These are phyloP conservation scores for Ophiocordyceps camponoti-rufipedis DNA, from an alignment of 2,329 filamentous ascomycete species.

Conservation along the genomic window DNA sequence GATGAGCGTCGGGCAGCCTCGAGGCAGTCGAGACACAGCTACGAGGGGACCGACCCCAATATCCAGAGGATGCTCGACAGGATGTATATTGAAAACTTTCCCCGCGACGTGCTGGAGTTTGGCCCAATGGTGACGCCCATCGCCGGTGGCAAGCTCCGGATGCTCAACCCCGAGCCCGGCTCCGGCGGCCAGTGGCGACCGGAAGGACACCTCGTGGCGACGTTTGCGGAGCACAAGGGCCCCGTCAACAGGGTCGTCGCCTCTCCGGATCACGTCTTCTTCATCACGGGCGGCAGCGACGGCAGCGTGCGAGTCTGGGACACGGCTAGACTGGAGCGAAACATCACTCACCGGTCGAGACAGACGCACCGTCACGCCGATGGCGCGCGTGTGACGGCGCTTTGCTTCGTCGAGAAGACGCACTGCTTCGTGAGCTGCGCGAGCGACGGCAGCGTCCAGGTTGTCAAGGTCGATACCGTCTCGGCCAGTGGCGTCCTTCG, in stretches of 20 bases:
- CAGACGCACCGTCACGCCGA: slow-evolving; percentile 65
- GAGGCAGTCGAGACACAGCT: slow-evolving; percentile 53
- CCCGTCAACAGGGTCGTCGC: slow-evolving; percentile 67
- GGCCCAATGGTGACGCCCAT: slow-evolving; percentile 64
- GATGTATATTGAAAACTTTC: slow-evolving; percentile 61
- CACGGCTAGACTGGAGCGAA: slow-evolving; percentile 71
- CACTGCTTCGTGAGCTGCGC: slow-evolving; percentile 87
- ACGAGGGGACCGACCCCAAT: slow-evolving; percentile 59
- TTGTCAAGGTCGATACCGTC: slow-evolving; percentile 56
- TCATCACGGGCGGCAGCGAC: slow-evolving; percentile 84
- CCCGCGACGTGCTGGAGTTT: slow-evolving; percentile 48
- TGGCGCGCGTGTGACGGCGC: slow-evolving; percentile 54
- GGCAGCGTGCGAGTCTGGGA: slow-evolving; percentile 90
- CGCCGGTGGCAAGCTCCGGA: slow-evolving; percentile 33
- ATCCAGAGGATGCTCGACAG: slow-evolving; percentile 60
- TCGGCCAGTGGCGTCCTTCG: slow-evolving; percentile 34
- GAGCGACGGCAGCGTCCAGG: slow-evolving; percentile 76
- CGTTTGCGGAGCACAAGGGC: slow-evolving; percentile 72
- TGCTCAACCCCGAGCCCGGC: slow-evolving; percentile 23
- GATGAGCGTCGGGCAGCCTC: slow-evolving; percentile 15
- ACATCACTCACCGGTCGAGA: slow-evolving; percentile 71
- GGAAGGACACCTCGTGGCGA: slow-evolving; percentile 65
- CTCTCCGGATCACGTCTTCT: slow-evolving; percentile 84
- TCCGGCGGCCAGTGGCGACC: slow-evolving; percentile 56
- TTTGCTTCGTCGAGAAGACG: slow-evolving; percentile 86